These are phyloP conservation scores for Rubia occidens DNA, from an alignment of 305 asterid species.

Conservation along the genomic window DNA sequence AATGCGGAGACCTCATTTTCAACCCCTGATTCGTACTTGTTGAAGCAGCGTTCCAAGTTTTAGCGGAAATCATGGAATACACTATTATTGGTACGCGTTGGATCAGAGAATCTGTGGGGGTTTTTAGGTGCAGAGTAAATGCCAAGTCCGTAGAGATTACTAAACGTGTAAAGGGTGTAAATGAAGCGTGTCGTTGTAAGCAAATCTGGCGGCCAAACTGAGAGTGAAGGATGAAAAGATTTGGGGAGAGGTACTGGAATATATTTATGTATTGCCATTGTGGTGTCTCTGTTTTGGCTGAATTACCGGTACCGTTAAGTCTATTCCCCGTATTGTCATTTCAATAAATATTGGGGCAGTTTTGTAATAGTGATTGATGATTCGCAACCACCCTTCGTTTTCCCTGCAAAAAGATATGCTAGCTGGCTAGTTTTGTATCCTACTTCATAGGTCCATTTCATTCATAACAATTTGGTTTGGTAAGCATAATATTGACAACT, in stretches of 20 bases:
- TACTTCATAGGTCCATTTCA: not conserved
- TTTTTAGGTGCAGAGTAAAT: slow-evolving; percentile 17
- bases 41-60: not conserved
- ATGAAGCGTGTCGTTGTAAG: slow-evolving; percentile 19
- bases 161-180: slow-evolving; percentile 16
- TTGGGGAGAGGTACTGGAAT: slow-evolving; percentile 15
- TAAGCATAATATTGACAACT: no score
- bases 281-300: slow-evolving; percentile 6
- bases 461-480: not conserved
- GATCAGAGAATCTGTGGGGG: slow-evolving; percentile 23
- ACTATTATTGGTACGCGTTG: not conserved
- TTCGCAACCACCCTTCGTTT: not conserved
- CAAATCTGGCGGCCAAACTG: slow-evolving; percentile 25
- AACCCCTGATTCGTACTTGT: slow-evolving; percentile 34
- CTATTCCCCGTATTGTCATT: slow-evolving; percentile 20
- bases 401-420: not conserved
- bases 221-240: slow-evolving; percentile 24
- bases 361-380: not conserved
- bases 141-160: slow-evolving; percentile 22
- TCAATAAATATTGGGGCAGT: slow-evolving; percentile 10
- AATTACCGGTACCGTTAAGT: slow-evolving; percentile 15
- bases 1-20: slow-evolving; percentile 66
- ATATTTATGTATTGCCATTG: not conserved
- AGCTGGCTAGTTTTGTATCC: not conserved
- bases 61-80: not conserved